Conservation (phyloP, 805 yeast species). For the Candida piceae region DNA sequence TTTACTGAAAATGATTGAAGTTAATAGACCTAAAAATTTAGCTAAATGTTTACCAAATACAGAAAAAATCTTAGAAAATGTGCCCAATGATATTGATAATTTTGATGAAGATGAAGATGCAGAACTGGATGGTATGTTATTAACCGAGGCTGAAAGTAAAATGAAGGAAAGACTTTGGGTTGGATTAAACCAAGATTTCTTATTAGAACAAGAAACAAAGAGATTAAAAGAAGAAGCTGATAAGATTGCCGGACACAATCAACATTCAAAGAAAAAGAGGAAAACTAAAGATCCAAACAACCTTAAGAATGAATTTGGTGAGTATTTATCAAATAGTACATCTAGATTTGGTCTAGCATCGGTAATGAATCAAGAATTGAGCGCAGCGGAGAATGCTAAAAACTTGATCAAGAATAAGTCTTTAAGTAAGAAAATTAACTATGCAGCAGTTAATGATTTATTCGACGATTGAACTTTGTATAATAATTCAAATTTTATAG, state of each 20-base stretch:
- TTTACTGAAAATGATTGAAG: constrained; percentile 33
- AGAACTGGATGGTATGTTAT: constrained; percentile 56
- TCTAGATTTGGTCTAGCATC: constrained; percentile 31
- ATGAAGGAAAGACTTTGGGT: constrained; percentile 86
- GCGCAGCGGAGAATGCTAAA: constrained; percentile 75
- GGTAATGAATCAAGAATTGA: constrained; percentile 42
- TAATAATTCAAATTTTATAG: no score
- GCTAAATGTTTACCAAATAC: constrained; percentile 53
- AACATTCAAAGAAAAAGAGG: constrained; percentile 46
- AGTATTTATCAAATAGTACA: constrained; percentile 19
- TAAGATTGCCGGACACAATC: constrained; percentile 71
- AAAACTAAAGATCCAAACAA: constrained; percentile 27
- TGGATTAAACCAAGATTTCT: constrained; percentile 79
- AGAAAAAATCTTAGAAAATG: constrained; percentile 42
- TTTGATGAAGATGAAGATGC: constrained; percentile 81
- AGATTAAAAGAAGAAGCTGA: constrained; percentile 84
- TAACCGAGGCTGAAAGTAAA: constrained; percentile 64
- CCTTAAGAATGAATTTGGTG: constrained; percentile 22
- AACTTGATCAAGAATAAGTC: constrained; percentile 70
- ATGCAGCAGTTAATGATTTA: constrained; percentile 65
- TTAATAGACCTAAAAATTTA: constrained; percentile 51
- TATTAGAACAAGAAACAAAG: constrained; percentile 80
- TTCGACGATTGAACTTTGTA: no score
- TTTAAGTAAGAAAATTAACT: constrained; percentile 86
- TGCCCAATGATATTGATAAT: constrained; percentile 57